Base-by-base conservation (phyloP, 208 protist species). In the Angomonas deanei region DNA sequence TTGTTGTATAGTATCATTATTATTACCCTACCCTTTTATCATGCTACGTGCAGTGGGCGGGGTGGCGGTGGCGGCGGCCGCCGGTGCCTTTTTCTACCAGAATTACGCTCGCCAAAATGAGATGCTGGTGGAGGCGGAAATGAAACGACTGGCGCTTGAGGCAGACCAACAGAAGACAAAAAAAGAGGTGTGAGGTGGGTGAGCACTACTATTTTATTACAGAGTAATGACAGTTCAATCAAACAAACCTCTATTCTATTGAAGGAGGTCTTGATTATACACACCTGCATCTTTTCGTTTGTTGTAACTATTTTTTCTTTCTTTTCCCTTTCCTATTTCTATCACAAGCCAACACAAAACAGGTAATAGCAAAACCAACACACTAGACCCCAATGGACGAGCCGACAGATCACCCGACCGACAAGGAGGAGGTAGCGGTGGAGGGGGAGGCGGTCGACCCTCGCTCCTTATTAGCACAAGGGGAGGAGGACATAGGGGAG, bases 11-110 rank as follows among this genome's bases (percentile, higher is more conserved):
- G 8, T 8, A 8, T 42, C 34, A n/a, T n/a, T n/a, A n/a, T n/a
- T n/a, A n/a, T n/a, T n/a, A n/a, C n/a, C n/a, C n/a, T n/a, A n/a
- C n/a, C n/a, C n/a, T n/a, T n/a, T n/a, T n/a, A n/a, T 36, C 48
- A 80, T 80, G 74, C 31, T 72, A 50, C 68, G 74, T 49, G 68
- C 74, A 2, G 27, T 67, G 21, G 61, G 39, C 53, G 74, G 74
- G 3, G 10, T 74, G 17, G 36, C 59, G 17, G 52, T 67, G 13
- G 62, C 63, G 34, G 52, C 33, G 23, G 39, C 34, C 8, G 63
- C 77, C 2, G 75, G 75, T 10, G 62, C 64, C 4, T 30, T 66
- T 24, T 49, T 81, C 31, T 77, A 76, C 50, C 8, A 31, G 15
- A 27, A 52, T 17, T 81, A 81, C 36, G 27, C 47, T 6, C n/a